These are phyloP conservation scores for Viridothelium virens DNA, from an alignment of 495 filamentous ascomycete species.

Conservation along the genomic window DNA sequence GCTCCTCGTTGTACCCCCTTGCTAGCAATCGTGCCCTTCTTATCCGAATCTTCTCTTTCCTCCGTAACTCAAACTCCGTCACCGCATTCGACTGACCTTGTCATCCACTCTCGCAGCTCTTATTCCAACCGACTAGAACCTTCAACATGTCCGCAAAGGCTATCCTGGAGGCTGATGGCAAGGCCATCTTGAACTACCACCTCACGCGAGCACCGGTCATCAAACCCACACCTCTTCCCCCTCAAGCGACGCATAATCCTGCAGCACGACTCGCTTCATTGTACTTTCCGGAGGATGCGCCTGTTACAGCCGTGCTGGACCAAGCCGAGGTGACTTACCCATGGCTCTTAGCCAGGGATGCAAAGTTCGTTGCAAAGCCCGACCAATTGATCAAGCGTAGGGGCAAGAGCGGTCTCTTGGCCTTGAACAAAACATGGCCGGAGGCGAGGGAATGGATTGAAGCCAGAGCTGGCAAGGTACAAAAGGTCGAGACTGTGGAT, in stretches of 20 bases:
- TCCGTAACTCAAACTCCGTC: not conserved
- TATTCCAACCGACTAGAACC: conserved; percentile 15
- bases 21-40: not conserved
- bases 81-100: not conserved
- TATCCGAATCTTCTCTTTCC: not conserved
- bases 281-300: conserved; percentile 82
- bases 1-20: not conserved
- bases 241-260: conserved; percentile 80
- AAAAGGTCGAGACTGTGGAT: conserved; percentile 84
- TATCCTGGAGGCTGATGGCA: conserved; percentile 98
- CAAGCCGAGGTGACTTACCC: conserved; percentile 93
- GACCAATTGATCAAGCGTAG: conserved; percentile 99
- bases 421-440: conserved; percentile 94
- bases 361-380: conserved; percentile 97
- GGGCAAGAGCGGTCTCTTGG: conserved; percentile 95
- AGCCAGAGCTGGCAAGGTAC: conserved; percentile 78
- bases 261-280: conserved; percentile 84
- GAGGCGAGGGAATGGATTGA: conserved; percentile 91
- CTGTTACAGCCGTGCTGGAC: conserved; percentile 78
- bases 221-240: conserved; percentile 90
- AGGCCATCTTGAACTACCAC: conserved; percentile 99
- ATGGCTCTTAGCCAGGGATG: conserved; percentile 72
- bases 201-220: conserved; percentile 96
- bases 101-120: conserved; percentile 6
- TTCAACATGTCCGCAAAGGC: conserved; percentile 92